phyloP scores from a whole-genome alignment of 352 stramenopile genomes.

The Phytophthora hybrid region DNA sequence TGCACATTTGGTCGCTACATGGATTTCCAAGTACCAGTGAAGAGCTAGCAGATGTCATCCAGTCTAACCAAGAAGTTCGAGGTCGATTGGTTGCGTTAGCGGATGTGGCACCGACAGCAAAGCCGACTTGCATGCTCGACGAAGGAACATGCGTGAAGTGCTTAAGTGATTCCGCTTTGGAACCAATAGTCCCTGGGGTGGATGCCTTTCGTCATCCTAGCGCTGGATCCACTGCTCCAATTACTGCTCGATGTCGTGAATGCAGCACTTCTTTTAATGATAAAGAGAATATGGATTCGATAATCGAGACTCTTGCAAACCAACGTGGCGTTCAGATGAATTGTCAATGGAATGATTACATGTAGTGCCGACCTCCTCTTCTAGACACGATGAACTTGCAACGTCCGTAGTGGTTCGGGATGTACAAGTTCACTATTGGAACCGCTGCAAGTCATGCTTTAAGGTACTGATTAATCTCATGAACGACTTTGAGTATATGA shows the following conservation, averaged over 20 bases:
- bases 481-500: too few species aligned
- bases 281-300: conserved; percentile 16
- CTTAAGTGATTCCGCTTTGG: background rate
- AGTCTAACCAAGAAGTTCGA: background rate
- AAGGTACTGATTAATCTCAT: conserved; percentile 7
- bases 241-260: background rate
- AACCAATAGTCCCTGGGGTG: background rate
- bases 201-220: conserved; percentile 14
- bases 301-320: background rate
- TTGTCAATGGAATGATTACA: background rate
- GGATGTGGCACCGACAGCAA: background rate
- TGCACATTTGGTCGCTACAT: conserved; percentile 33
- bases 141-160: background rate
- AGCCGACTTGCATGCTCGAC: background rate
- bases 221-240: background rate
- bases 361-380: conserved; percentile 5
- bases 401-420: conserved; percentile 11
- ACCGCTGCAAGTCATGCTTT: conserved; percentile 28
- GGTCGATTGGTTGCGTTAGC: background rate
- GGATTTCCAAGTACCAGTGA: conserved; percentile 28
- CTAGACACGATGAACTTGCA: background rate
- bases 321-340: background rate
- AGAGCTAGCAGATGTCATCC: background rate
- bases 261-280: conserved; percentile 2
- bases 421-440: conserved; percentile 25